phyloP scores from a whole-genome alignment of 2,329 filamentous ascomycete genomes.

The Neonectria magnoliae region DNA sequence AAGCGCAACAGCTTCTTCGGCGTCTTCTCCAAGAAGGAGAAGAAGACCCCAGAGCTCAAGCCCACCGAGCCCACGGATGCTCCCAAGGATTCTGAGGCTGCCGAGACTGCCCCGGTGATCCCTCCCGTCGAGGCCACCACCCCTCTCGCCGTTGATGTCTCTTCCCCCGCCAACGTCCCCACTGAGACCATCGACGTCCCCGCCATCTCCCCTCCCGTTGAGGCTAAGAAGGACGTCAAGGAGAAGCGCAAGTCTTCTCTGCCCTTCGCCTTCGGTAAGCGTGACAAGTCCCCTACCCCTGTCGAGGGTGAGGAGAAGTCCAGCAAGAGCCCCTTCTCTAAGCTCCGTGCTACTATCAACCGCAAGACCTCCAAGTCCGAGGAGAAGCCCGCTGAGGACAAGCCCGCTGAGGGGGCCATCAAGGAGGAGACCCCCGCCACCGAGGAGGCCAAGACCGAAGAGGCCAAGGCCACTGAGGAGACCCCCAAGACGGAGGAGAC shows the following conservation, averaged over 20 bases:
- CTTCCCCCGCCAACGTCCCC: conserved; percentile 57
- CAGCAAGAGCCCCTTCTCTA: conserved; percentile 65
- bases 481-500: conserved; percentile 49
- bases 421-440: conserved; percentile 46
- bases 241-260: conserved; percentile 85
- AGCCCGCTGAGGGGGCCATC: conserved; percentile 46
- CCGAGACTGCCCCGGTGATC: conserved; percentile 67
- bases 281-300: conserved; percentile 69
- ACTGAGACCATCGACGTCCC: conserved; percentile 59
- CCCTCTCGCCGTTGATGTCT: conserved; percentile 65
- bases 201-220: conserved; percentile 56
- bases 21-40: conserved; percentile 65
- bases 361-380: conserved; percentile 56
- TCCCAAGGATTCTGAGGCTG: conserved; percentile 58
- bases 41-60: conserved; percentile 66
- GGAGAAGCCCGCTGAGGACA: conserved; percentile 52
- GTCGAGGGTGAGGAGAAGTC: conserved; percentile 71
- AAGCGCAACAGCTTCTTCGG: conserved; percentile 70
- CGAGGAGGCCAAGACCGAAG: conserved; percentile 47
- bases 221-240: conserved; percentile 73
- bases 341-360: conserved; percentile 68
- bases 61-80: conserved; percentile 50
- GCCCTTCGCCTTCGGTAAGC: conserved; percentile 81
- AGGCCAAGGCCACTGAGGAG: conserved; percentile 52
- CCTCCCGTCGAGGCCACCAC: conserved; percentile 67